Evolutionary conservation across 2,329 filamentous ascomycete genomes (phyloP).

Genomic region (Pyrenochaeta sp.): DNA sequence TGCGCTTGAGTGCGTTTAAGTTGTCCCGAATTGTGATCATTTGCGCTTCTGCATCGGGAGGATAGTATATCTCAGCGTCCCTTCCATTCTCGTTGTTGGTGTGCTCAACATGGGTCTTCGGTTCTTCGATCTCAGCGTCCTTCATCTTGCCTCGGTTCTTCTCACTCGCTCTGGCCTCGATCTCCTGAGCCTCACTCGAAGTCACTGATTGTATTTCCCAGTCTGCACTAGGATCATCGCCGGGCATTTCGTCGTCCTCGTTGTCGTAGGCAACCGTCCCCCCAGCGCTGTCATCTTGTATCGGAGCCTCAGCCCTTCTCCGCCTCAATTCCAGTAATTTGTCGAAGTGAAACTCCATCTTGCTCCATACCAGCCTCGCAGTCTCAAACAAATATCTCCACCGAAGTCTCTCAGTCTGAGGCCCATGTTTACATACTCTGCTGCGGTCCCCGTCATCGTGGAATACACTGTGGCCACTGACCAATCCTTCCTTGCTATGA

Average conservation of each 20-base stretch:
- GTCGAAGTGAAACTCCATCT: slow-evolving; percentile 15
- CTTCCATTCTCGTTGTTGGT: neutral
- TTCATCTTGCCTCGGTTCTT: slow-evolving; percentile 4
- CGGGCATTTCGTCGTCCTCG: neutral
- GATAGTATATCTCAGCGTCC: neutral
- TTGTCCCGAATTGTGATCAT: slow-evolving; percentile 8
- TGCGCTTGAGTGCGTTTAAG: neutral
- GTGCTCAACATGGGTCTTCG: neutral
- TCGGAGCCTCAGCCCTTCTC: neutral
- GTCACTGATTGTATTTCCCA: slow-evolving; percentile 2
- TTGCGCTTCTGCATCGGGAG: neutral
- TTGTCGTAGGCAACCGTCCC: neutral
- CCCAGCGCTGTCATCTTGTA: neutral
- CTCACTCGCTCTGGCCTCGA: neutral
- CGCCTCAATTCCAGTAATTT: slow-evolving; percentile 5
- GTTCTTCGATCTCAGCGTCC: neutral
- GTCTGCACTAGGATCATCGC: neutral
- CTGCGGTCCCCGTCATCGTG: neutral
- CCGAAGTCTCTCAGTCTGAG: slow-evolving; percentile 9
- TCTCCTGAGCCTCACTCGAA: neutral
- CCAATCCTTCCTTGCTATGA: neutral
- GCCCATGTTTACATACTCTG: slow-evolving; percentile 1
- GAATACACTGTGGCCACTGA: neutral
- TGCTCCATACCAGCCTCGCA: slow-evolving; percentile 24
- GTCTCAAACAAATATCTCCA: slow-evolving; percentile 36